phyloP scores from a whole-genome alignment of 129 eudicot species.

The Centaurea solstitialis region DNA sequence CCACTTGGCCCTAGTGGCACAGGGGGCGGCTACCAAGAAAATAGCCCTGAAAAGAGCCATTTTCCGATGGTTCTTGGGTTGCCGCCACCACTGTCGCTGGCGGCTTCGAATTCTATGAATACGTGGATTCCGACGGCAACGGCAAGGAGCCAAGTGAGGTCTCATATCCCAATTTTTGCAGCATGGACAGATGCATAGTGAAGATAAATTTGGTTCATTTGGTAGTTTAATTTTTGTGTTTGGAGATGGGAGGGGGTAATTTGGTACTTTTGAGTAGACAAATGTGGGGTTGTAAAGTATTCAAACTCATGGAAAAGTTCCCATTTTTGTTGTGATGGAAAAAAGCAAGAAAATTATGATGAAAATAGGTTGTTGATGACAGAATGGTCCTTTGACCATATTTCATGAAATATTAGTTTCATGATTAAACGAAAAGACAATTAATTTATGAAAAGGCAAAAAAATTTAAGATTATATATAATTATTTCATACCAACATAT shows the following conservation, averaged over 20 bases:
- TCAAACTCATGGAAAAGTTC: slow-evolving; percentile 30
- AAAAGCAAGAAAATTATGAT: slow-evolving; percentile 35
- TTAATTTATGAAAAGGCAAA: too few species aligned
- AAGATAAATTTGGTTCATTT: neutral
- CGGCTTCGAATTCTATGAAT: slow-evolving; percentile 32
- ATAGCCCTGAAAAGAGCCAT: slow-evolving; percentile 53
- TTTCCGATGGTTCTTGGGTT: slow-evolving; percentile 41
- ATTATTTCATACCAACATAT: too few species aligned
- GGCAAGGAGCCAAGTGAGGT: slow-evolving; percentile 41
- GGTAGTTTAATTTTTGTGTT: neutral
- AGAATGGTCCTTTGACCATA: slow-evolving; percentile 30
- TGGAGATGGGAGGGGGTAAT: slow-evolving; percentile 15
- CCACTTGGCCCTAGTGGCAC: slow-evolving; percentile 38
- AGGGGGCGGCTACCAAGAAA: slow-evolving; percentile 47
- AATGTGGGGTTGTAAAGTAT: slow-evolving; percentile 34
- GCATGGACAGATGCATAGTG: slow-evolving; percentile 75
- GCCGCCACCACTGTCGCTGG: slow-evolving; percentile 26
- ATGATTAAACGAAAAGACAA: too few species aligned
- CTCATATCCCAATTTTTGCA: slow-evolving; percentile 72
- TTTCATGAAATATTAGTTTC: neutral
- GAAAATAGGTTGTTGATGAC: slow-evolving; percentile 29
- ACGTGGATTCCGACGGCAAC: slow-evolving; percentile 51
- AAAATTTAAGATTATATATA: too few species aligned
- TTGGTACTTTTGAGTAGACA: slow-evolving; percentile 26
- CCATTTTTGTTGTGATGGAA: slow-evolving; percentile 26